These are phyloP conservation scores for Trypanosoma melophagium DNA, from an alignment of 208 protist genomes.

Conservation along the genomic window DNA sequence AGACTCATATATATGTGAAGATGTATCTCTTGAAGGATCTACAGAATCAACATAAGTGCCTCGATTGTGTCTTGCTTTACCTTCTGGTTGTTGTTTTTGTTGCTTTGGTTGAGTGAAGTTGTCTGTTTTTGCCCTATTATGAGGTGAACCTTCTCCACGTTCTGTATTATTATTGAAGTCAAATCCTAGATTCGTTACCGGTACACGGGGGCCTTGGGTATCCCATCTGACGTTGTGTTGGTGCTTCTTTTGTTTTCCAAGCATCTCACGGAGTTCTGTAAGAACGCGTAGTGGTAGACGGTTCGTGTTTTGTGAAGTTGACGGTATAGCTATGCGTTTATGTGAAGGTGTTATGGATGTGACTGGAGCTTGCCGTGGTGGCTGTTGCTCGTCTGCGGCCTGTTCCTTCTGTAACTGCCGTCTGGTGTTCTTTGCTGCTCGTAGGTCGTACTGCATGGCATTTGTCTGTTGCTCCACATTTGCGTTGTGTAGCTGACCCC, in stretches of 20 bases:
- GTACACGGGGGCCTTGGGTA: not conserved
- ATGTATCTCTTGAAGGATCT: not conserved
- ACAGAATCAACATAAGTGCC: not conserved
- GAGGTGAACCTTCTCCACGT: not conserved
- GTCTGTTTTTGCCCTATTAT: not conserved
- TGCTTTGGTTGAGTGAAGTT: not conserved
- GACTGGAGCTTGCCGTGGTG: not conserved
- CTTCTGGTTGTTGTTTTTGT: not conserved
- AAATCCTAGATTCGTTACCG: not conserved
- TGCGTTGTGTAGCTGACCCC: slow-evolving; percentile 32
- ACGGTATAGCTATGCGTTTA: not conserved
- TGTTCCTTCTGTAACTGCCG: no score
- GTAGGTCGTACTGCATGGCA: slow-evolving; percentile 18
- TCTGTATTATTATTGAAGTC: not conserved
- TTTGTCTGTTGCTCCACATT: not conserved
- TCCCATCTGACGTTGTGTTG: no score
- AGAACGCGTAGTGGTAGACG: slow-evolving; percentile 22
- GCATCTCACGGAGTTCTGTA: slow-evolving; percentile 12
- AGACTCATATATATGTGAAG: slow-evolving; percentile 14
- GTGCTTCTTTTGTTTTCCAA: slow-evolving; percentile 2
- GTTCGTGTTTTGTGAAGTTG: slow-evolving; percentile 2
- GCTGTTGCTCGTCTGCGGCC: not conserved
- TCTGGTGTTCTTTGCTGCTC: no score
- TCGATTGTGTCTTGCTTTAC: not conserved
- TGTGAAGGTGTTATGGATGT: not conserved